Conservation (phyloP, 495 filamentous ascomycete species). For the Aspergillus bertholletiae region DNA sequence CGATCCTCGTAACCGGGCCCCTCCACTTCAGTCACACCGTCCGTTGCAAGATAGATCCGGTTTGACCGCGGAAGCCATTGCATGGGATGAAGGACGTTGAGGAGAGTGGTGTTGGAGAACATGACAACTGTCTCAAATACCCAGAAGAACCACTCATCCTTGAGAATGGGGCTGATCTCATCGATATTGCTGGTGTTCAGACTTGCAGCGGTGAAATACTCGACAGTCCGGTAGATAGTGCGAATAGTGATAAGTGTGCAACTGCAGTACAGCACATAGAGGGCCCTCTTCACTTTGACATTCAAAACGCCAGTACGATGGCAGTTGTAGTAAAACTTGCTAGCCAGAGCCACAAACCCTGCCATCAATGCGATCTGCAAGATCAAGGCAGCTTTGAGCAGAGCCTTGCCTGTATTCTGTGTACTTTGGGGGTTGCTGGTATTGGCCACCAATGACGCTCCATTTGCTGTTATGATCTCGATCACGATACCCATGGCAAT, state of each 20-base stretch:
- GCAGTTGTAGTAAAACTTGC: constrained; percentile 58
- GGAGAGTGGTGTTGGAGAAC: constrained; percentile 56
- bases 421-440: constrained; percentile 29
- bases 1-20: constrained; percentile 61
- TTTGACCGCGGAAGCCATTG: constrained; percentile 56
- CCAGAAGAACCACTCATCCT: constrained; percentile 71
- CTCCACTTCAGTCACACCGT: constrained; percentile 62
- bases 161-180: constrained; percentile 50
- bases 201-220: constrained; percentile 52
- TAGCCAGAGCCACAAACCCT: constrained; percentile 57
- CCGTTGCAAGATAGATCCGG: constrained; percentile 60
- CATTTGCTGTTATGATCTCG: constrained; percentile 65
- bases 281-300: constrained; percentile 51
- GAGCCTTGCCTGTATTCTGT: constrained; percentile 50
- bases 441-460: constrained; percentile 60
- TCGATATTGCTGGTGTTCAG: constrained; percentile 33
- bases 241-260: constrained; percentile 57
- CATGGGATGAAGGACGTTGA: constrained; percentile 63
- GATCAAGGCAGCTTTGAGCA: constrained; percentile 64
- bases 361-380: constrained; percentile 63
- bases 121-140: constrained; percentile 66
- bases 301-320: constrained; percentile 47
- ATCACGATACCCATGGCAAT: constrained; percentile 57
- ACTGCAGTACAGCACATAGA: constrained; percentile 60
- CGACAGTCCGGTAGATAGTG: constrained; percentile 64